Percentiles rank a stretch among this genome's conserved stretches.
Evolutionary conservation across 2,329 filamentous ascomycete genomes (phyloP).

Genomic region (Phyllosticta citriasiana): DNA sequence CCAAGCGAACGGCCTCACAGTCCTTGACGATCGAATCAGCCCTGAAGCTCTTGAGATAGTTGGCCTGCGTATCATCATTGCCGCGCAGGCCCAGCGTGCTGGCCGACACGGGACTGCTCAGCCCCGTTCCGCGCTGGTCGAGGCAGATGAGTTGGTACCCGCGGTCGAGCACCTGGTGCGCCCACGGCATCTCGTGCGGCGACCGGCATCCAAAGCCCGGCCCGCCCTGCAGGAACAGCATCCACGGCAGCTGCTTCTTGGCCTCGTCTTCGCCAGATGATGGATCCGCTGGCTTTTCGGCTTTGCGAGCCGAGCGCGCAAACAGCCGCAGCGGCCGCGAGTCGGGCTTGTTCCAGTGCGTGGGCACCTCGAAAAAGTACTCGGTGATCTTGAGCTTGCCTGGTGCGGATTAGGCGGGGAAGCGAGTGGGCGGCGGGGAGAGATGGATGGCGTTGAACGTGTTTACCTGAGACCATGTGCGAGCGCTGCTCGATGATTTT

Average conservation of each 20-base stretch:
- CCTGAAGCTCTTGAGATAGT: constrained; percentile 74
- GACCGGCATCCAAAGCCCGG: constrained; percentile 68
- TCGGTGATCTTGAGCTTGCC: constrained; percentile 70
- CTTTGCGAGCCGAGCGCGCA: constrained; percentile 59
- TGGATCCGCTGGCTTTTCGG: constrained; percentile 50
- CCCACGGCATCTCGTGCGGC: constrained; percentile 64
- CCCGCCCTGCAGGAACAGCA: constrained; percentile 73
- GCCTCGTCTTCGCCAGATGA: constrained; percentile 32
- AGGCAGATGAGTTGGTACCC: constrained; percentile 78
- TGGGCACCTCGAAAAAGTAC: constrained; percentile 58
- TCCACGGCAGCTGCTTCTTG: constrained; percentile 43
- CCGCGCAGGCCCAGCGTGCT: constrained; percentile 58
- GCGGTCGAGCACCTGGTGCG: constrained; percentile 60
- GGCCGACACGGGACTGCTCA: constrained; percentile 71
- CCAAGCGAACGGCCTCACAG: constrained; percentile 73
- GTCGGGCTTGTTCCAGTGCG: constrained; percentile 5
- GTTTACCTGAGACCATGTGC: constrained; percentile 34
- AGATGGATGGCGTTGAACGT: background rate
- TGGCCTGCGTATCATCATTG: constrained; percentile 56
- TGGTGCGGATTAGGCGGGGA: constrained; percentile 22
- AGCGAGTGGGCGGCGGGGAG: background rate
- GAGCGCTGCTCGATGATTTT: constrained; percentile 38
- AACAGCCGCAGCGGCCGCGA: constrained; percentile 55
- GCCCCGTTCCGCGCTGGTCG: constrained; percentile 84
- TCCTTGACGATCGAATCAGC: constrained; percentile 87